Evolutionary conservation across 257 asterid species (phyloP), one percentile per base, ranked within the genome.

Genomic region (Solanum paucissectum): DNA sequence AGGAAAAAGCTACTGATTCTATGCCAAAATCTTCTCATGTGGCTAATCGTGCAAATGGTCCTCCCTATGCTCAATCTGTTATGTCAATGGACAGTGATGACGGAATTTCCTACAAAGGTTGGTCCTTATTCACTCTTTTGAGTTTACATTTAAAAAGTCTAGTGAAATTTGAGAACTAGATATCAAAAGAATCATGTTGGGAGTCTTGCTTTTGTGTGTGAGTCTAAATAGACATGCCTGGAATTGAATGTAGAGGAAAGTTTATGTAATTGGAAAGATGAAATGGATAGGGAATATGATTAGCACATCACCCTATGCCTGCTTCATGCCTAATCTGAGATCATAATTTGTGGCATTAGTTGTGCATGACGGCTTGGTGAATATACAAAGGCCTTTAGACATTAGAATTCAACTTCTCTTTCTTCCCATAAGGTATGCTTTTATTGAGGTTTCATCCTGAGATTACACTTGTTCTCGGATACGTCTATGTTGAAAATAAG

Each of bases 71-170:
- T 87, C 98, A 94, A 90, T 88, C 98, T 29, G 86, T 91, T 88
- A 87, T 92, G 90, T 90, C 98, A 52, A 90, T 94, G 94, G 98
- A 96, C 88, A 90, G 90, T 88, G 98, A 97, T 90, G 99, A 96
- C 89, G 99, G 98, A 86, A 93, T 97, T 92, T 90, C 99, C 69
- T 94, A 89, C 88, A 88, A 91, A 87, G 99, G 99, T 97, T 60
- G 69, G 92, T 90, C 58, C 42, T 49, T 81, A 25, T 81, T 81
- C 16, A 81, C 68, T 46, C 69, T 81, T 81, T 62, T 81, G 42
- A 32, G 42, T 46, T 81, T 46, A 81, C 42, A 29, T 29, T 81
- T 27, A 27, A 46, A 79, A 29, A 20, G 82, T 79, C 27, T 33
- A 44, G 85, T 46, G 69, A 49, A 81, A 46, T 44, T 40, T 76